These are phyloP conservation scores for Trametes elegans DNA, from an alignment of 768 basidiomycete species.

Conservation along the genomic window DNA sequence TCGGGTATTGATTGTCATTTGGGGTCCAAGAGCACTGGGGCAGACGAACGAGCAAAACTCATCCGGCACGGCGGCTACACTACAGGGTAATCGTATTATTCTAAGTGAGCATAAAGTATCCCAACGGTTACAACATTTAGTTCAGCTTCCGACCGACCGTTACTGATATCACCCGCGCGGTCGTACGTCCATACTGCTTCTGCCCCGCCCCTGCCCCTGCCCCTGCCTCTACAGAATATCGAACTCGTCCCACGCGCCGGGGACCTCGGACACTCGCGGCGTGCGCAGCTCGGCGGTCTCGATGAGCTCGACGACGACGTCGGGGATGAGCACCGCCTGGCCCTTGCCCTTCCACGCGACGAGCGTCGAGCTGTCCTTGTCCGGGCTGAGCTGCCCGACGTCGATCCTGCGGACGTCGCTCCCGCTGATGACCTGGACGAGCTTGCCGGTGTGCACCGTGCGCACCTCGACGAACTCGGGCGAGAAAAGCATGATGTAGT, in stretches of 20 bases:
- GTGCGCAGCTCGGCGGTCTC: constrained; percentile 60
- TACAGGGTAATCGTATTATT: constrained; percentile 6
- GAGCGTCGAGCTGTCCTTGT: constrained; percentile 48
- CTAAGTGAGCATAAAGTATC: constrained; percentile 14
- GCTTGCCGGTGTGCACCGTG: constrained; percentile 55
- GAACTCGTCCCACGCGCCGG: constrained; percentile 71
- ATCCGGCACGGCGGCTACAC: not conserved
- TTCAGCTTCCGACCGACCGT: no score
- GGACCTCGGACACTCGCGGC: constrained; percentile 31
- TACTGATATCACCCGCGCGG: no score
- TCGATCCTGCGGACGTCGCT: constrained; percentile 66
- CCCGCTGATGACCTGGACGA: constrained; percentile 84
- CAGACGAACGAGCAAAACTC: no score
- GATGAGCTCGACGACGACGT: constrained; percentile 63
- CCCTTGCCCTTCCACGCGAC: constrained; percentile 61
- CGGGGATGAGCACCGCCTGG: constrained; percentile 35
- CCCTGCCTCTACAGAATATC: constrained; percentile 41
- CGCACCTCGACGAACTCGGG: constrained; percentile 75
- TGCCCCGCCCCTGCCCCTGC: not conserved
- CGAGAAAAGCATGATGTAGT: constrained; percentile 71
- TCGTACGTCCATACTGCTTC: not conserved
- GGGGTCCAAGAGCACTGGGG: no score
- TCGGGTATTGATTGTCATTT: not conserved
- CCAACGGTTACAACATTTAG: not conserved
- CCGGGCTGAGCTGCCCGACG: constrained; percentile 35